Conservation (phyloP, 208 protist species). For the Leishmania mexicana region DNA sequence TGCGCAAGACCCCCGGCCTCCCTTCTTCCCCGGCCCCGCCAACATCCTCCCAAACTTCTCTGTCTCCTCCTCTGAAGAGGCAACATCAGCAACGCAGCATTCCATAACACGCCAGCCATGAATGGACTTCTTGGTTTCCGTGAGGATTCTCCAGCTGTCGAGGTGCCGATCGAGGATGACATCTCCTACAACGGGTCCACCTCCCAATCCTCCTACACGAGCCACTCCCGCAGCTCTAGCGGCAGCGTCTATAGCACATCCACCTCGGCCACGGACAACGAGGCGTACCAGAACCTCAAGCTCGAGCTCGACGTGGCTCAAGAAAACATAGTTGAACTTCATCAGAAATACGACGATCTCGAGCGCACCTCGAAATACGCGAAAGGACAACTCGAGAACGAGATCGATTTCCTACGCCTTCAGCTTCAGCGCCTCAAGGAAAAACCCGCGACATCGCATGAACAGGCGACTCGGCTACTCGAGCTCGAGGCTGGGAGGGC, state of each 20-base stretch:
- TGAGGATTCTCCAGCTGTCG: constrained; percentile 21
- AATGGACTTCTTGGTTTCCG: constrained; percentile 17
- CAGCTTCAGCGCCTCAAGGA: constrained; percentile 11
- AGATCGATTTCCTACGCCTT: constrained; percentile 19
- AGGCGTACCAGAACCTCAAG: constrained; percentile 28
- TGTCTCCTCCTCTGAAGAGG: background rate
- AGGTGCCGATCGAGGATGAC: constrained; percentile 21
- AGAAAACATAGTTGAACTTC: constrained; percentile 27
- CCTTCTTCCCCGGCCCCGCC: background rate
- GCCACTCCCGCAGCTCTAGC: constrained; percentile 26
- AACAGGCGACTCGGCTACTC: background rate
- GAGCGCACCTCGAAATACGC: constrained; percentile 32
- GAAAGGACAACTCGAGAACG: constrained; percentile 23
- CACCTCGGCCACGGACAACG: constrained; percentile 33
- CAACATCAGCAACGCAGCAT: background rate
- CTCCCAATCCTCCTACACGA: constrained; percentile 41
- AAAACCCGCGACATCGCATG: background rate
- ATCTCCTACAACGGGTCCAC: constrained; percentile 27
- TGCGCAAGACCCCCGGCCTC: background rate
- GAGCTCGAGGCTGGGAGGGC: constrained; percentile 13
- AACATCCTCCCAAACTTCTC: background rate
- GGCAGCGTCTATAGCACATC: constrained; percentile 31
- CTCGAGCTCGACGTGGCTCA: constrained; percentile 34
- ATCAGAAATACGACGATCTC: constrained; percentile 36
- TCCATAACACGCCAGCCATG: background rate